These are phyloP conservation scores for Grigorovia transvaalensis DNA, from an alignment of 805 yeast genomes.

Conservation along the genomic window DNA sequence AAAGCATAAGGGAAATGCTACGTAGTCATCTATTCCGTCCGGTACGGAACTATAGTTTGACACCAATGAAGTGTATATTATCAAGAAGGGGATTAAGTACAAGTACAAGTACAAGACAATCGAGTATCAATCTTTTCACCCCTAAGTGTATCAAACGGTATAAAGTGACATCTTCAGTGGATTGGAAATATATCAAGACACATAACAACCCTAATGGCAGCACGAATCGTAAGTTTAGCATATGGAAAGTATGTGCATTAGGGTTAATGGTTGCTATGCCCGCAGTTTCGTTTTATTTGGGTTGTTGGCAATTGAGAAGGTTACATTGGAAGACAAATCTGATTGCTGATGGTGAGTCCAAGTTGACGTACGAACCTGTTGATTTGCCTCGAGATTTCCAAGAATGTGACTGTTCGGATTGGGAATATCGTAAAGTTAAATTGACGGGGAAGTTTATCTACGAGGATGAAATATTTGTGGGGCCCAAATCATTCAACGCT, in stretches of 20 bases:
- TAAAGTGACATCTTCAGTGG: slow-evolving; percentile 59
- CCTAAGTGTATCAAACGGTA: slow-evolving; percentile 12
- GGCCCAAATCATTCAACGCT: slow-evolving; percentile 72
- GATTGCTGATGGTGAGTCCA: slow-evolving; percentile 73
- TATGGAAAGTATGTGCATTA: slow-evolving; percentile 27
- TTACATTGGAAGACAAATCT: slow-evolving; percentile 80
- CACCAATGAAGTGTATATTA: too few relatives aligned
- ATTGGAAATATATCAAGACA: slow-evolving; percentile 73
- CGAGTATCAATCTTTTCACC: neutral
- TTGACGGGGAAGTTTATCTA: slow-evolving; percentile 73
- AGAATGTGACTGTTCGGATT: slow-evolving; percentile 56
- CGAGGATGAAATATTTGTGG: slow-evolving; percentile 79
- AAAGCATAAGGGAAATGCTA: too few relatives aligned
- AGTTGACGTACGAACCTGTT: slow-evolving; percentile 61
- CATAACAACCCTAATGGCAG: slow-evolving; percentile 30
- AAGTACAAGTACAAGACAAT: too few relatives aligned
- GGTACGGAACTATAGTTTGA: too few relatives aligned
- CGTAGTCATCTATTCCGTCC: too few relatives aligned
- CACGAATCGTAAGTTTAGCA: slow-evolving; percentile 16
- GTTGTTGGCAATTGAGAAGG: slow-evolving; percentile 87
- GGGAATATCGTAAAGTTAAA: slow-evolving; percentile 75
- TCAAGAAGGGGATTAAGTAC: too few relatives aligned
- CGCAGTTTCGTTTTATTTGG: slow-evolving; percentile 69
- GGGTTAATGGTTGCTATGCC: slow-evolving; percentile 62
- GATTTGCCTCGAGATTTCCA: slow-evolving; percentile 59